Conservation (phyloP, 345 rosid species). For the Camelina neglecta region DNA sequence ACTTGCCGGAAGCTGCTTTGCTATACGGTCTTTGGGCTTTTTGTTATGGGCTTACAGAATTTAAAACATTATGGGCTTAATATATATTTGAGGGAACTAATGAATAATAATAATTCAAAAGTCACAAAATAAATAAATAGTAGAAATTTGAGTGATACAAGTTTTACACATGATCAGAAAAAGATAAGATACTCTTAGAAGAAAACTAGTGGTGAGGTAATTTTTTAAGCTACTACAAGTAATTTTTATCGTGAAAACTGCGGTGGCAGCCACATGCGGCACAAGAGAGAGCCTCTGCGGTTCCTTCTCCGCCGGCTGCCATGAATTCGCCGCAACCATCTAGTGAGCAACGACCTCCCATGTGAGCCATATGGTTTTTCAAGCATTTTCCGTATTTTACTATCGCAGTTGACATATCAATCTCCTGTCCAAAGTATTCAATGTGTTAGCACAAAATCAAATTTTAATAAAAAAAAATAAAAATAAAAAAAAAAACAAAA, state of each 20-base stretch:
- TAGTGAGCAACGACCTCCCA: not conserved
- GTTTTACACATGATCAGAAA: no score
- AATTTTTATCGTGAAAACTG: not conserved
- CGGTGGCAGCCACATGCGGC: constrained; percentile 21
- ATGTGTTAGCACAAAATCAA: not conserved
- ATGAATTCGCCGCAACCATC: constrained; percentile 19
- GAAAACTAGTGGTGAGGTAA: no score
- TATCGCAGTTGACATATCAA: constrained; percentile 11
- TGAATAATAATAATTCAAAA: no score
- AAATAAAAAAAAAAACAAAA: no score
- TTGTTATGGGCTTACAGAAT: no score
- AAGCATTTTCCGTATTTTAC: not conserved
- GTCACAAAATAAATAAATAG: no score
- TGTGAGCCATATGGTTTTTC: constrained; percentile 9
- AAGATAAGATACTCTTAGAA: no score
- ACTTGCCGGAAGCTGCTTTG: constrained; percentile 5
- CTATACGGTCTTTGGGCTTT: not conserved
- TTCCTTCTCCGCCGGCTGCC: constrained; percentile 3
- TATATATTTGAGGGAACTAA: no score
- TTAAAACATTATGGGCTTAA: no score
- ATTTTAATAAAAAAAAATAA: no score
- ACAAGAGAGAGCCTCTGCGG: constrained; percentile 9
- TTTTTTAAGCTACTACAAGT: not conserved
- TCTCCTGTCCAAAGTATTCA: not conserved
- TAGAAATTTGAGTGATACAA: no score